Evolutionary conservation across 1,284 basidiomycete genomes (phyloP), one percentile per base, ranked within the genome.

Genomic region (Tremellales sp.): DNA sequence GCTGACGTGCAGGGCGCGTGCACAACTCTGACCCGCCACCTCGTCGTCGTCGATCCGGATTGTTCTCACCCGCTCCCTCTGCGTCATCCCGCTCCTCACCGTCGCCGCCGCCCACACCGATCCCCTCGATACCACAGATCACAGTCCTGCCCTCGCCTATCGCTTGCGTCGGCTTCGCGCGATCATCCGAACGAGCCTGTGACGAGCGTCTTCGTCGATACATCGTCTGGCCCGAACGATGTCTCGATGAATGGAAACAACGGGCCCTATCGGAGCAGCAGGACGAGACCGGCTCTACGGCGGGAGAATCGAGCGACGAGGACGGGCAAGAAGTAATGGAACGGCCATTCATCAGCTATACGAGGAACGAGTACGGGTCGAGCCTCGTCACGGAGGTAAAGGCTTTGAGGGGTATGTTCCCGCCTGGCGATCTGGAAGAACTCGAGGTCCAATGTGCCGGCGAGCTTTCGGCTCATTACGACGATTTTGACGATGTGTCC

Each of bases 291-390:
- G 37, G 19, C 4, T 19, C 11, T 39, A 19, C 36, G 7, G 19
- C 8, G 13, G 19, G 19, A 10, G 11, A 19, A 39, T 13, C 11
- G 8, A 10, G 29, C 10, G 29, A 33, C 10, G 15, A 25, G 3
- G 3, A 19, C 4, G 25, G 36, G 24, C 21, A 44, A 24, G 43
- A 45, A 35, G 25, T 13, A 19, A n/a, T 15, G 17, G 44, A n/a
- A 13, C 49, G 68, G 11, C 68, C 72, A 2, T 74, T 74, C 49
- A 53, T 73, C 26, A 60, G 57, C 8, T 72, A 66, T 45, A 70
- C 71, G 0, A 51, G 65, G 21, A 73, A 67, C 3, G 58, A 62
- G 26, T 69, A 73, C 40, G 72, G 68, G 0, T 52, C 61, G 19
- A 62, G 60, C 19, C 52, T 73, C 4, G 36, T 66, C 10, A 71